Conservation (phyloP, 352 stramenopile species). For the Pythium chondricola region DNA sequence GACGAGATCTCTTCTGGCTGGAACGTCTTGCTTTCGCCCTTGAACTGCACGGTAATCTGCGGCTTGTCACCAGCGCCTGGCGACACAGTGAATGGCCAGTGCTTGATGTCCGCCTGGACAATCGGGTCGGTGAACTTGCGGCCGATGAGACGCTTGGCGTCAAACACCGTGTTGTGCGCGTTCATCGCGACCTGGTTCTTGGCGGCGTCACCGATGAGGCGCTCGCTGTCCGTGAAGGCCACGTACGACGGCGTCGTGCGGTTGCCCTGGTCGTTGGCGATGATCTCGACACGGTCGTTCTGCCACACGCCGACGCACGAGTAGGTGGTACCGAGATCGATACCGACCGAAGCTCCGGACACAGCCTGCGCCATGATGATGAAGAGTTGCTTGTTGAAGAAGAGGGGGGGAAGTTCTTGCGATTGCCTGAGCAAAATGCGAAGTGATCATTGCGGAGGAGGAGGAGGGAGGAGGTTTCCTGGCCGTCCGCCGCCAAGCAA, state of each 20-base stretch:
- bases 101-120: slow-evolving; percentile 64
- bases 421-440: slow-evolving; percentile 22
- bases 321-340: slow-evolving; percentile 97
- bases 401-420: slow-evolving; percentile 13
- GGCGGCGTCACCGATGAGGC: slow-evolving; percentile 92
- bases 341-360: slow-evolving; percentile 76
- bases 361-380: slow-evolving; percentile 23
- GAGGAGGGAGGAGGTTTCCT: background rate
- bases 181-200: slow-evolving; percentile 94
- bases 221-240: slow-evolving; percentile 91
- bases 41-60: slow-evolving; percentile 24
- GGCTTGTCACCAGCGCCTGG: slow-evolving; percentile 44
- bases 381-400: slow-evolving; percentile 13
- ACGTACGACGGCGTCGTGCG: slow-evolving; percentile 94
- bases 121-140: slow-evolving; percentile 83
- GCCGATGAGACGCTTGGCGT: slow-evolving; percentile 73
- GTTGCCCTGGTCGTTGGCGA: slow-evolving; percentile 94
- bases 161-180: slow-evolving; percentile 15
- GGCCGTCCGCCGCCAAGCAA: slow-evolving; percentile 2
- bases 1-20: slow-evolving; percentile 60
- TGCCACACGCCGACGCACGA: slow-evolving; percentile 97
- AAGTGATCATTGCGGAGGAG: slow-evolving; percentile 6
- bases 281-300: slow-evolving; percentile 95
- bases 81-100: slow-evolving; percentile 47
- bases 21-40: slow-evolving; percentile 42